phyloP scores from a whole-genome alignment of 2,329 filamentous ascomycete genomes.

The Trichoderma atrobrunneum region DNA sequence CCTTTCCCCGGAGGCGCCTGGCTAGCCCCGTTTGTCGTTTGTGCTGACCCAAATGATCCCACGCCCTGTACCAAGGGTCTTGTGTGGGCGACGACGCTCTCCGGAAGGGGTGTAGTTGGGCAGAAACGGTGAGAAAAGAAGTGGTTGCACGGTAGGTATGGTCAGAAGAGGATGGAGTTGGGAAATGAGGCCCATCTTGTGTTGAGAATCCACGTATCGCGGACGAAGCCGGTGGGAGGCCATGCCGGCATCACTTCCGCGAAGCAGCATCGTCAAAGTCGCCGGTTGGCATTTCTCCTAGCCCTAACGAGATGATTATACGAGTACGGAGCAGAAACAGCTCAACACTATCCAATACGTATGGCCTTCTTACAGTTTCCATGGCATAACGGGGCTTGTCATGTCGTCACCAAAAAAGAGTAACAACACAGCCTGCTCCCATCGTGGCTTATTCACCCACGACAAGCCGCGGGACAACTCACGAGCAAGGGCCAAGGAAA shows the following conservation, averaged over 20 bases:
- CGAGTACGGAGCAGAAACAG: background rate
- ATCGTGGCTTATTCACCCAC: background rate
- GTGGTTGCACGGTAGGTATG: background rate
- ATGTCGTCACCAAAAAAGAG: background rate
- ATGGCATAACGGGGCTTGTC: background rate
- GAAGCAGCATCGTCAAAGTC: background rate
- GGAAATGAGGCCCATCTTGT: background rate
- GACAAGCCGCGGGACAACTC: background rate
- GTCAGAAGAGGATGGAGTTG: background rate
- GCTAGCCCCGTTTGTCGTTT: background rate
- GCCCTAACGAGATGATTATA: background rate
- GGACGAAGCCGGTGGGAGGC: slow-evolving; percentile 5
- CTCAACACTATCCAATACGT: background rate
- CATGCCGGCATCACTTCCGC: slow-evolving; percentile 7
- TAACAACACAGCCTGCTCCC: background rate
- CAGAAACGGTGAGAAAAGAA: background rate
- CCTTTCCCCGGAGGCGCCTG: background rate
- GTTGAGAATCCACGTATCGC: background rate
- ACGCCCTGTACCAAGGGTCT: background rate
- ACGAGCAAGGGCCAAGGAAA: background rate
- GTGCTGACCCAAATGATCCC: background rate
- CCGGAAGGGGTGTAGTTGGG: slow-evolving; percentile 7
- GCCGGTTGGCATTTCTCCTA: background rate
- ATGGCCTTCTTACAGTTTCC: background rate
- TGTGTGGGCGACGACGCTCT: background rate